Conservation (phyloP, 441 rosid genomes). For the Gossypium gossypioides region DNA sequence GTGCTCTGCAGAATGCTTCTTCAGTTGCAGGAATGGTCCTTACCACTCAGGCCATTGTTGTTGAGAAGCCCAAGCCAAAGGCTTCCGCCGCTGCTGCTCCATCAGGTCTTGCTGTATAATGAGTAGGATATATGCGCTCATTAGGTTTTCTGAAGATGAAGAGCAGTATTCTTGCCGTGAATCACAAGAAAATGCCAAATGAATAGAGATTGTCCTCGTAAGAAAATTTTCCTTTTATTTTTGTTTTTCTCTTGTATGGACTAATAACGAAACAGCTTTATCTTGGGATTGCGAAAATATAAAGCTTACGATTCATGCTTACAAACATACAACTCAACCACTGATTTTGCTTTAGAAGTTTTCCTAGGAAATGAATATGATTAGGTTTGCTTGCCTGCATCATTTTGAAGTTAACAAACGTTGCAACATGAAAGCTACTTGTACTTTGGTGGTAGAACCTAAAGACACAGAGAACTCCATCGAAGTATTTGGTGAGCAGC, state of each 20-base stretch:
- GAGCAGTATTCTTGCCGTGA: neutral
- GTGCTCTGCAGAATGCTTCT: conserved; percentile 83
- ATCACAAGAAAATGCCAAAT: neutral
- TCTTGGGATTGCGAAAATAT: neutral
- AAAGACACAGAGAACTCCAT: neutral
- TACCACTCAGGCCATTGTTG: conserved; percentile 94
- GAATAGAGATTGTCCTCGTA: neutral
- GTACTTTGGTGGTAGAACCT: neutral
- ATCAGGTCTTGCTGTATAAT: conserved; percentile 47
- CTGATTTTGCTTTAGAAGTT: neutral
- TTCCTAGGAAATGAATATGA: neutral
- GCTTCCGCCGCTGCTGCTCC: conserved; percentile 44
- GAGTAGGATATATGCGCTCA: neutral
- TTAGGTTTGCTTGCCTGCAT: neutral
- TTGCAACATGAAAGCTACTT: no score
- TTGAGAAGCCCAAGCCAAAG: conserved; percentile 73
- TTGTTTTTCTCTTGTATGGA: neutral
- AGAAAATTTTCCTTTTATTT: neutral
- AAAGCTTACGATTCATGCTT: neutral
- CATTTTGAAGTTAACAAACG: no score
- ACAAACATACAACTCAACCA: neutral
- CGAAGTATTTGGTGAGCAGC: neutral
- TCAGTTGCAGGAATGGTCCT: conserved; percentile 94
- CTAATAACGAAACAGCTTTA: neutral
- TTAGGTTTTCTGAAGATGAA: conserved; percentile 12